Conservation (phyloP, 2,329 filamentous ascomycete genomes). For the Graphilbum ipis-grandicollis region DNA sequence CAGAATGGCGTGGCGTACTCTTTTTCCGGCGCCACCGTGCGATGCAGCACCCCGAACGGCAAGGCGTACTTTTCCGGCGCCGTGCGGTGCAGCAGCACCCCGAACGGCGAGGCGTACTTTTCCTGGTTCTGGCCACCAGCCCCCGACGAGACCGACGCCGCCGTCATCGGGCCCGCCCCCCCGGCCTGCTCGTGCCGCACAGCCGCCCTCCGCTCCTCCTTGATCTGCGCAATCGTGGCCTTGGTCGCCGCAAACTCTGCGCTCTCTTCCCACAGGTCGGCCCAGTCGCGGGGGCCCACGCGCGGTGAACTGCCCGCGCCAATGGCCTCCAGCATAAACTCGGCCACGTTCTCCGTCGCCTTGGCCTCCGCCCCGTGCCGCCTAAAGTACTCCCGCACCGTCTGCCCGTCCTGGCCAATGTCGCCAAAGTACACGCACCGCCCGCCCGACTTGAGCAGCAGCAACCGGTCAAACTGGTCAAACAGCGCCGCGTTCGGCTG, state of each 20-base stretch:
- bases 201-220: conserved; percentile 33
- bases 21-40: too few species aligned
- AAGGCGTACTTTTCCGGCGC: too few species aligned
- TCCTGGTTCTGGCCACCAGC: conserved; percentile 28
- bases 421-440: conserved; percentile 51
- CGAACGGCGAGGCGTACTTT: conserved; percentile 68
- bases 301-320: conserved; percentile 58
- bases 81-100: conserved; percentile 52
- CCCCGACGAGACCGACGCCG: conserved; percentile 17
- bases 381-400: conserved; percentile 47
- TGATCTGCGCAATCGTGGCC: conserved; percentile 51
- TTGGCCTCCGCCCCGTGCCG: conserved; percentile 46
- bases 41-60: too few species aligned
- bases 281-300: conserved; percentile 30
- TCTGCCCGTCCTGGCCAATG: conserved; percentile 25
- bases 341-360: conserved; percentile 50
- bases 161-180: conserved; percentile 10
- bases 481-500: conserved; percentile 52
- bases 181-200: conserved; percentile 21
- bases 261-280: conserved; percentile 19
- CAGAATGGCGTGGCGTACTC: conserved; percentile 55
- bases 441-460: conserved; percentile 47
- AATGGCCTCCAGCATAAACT: conserved; percentile 63
- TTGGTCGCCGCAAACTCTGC: conserved; percentile 26
- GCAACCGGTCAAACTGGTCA: conserved; percentile 45